Evolutionary conservation across 345 rosid species (phyloP).

Genomic region (Rhizophora apiculata): DNA sequence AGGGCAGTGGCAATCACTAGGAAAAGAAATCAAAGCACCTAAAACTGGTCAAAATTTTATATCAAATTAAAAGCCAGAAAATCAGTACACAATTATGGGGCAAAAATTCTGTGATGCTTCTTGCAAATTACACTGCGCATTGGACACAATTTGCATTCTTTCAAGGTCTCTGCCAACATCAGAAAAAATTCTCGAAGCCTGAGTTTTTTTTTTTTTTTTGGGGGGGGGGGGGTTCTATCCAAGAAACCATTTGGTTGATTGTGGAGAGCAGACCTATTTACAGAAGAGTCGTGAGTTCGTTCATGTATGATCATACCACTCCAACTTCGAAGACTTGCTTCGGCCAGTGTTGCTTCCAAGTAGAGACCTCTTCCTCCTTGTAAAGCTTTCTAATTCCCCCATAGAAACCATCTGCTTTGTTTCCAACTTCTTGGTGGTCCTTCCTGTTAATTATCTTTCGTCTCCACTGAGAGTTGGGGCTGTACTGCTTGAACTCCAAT

Average conservation of each 20-base stretch:
- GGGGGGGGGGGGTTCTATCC: too few species aligned
- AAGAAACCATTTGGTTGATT: not conserved
- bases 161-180: not conserved
- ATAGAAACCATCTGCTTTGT: constrained; percentile 81
- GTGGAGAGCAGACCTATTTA: constrained; percentile 3
- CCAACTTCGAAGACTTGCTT: constrained; percentile 44
- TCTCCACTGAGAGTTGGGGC: constrained; percentile 77
- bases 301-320: not conserved
- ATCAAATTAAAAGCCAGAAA: too few species aligned
- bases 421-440: constrained; percentile 76
- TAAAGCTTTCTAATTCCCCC: constrained; percentile 77
- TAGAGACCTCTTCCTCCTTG: constrained; percentile 53
- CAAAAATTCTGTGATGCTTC: not conserved
- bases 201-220: too few species aligned
- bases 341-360: constrained; percentile 78
- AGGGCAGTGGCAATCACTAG: too few species aligned
- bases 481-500: constrained; percentile 69
- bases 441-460: constrained; percentile 45
- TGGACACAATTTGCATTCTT: not conserved
- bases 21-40: too few species aligned
- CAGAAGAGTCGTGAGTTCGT: not conserved
- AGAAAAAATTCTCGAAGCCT: not conserved
- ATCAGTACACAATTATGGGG: too few species aligned
- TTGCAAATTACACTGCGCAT: not conserved
- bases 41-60: too few species aligned